A percentile compares a stretch with the other conserved stretches of the same genome.
phyloP scores from a whole-genome alignment of 441 rosid genomes.

The Mallotus repandus region DNA sequence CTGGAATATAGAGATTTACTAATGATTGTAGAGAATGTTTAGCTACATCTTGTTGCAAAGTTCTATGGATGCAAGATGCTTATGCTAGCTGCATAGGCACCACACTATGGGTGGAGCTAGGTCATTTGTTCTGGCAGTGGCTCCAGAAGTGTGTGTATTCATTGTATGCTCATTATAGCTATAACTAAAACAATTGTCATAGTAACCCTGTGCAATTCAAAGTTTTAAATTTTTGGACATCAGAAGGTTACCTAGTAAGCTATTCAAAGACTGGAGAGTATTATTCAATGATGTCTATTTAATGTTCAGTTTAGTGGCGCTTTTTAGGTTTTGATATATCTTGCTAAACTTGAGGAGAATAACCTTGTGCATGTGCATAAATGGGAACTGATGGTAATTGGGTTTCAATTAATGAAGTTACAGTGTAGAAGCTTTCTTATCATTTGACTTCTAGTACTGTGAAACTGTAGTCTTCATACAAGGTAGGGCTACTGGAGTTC shows the following conservation, averaged over 20 bases:
- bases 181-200: neutral
- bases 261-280: neutral
- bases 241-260: neutral
- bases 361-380: neutral
- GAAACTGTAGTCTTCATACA: neutral
- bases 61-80: neutral
- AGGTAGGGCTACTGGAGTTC: neutral
- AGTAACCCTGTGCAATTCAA: neutral
- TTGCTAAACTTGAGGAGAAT: neutral
- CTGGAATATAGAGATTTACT: too few relatives aligned
- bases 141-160: neutral
- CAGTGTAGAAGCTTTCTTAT: neutral
- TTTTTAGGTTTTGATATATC: neutral
- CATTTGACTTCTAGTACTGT: neutral
- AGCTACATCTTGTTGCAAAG: neutral
- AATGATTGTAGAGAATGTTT: neutral
- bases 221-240: neutral
- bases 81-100: neutral
- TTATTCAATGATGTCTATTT: neutral
- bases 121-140: neutral
- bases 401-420: neutral
- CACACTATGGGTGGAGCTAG: neutral
- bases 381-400: neutral
- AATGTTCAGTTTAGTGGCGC: neutral
- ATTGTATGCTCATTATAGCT: neutral